phyloP scores from a whole-genome alignment of 306 rosid species.

The Herpetospermum pedunculosum region DNA sequence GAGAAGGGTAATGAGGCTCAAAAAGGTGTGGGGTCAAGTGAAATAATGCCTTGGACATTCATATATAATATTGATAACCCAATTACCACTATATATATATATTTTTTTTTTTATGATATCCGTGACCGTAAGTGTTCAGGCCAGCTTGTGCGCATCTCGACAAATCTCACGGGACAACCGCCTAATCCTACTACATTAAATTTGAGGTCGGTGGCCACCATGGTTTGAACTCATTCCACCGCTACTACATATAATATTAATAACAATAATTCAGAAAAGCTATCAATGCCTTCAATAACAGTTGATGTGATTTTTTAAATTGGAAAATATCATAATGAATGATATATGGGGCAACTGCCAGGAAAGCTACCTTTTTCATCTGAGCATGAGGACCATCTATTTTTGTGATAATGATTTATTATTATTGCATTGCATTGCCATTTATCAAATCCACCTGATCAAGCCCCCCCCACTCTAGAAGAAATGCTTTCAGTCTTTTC shows the following conservation, averaged over 20 bases:
- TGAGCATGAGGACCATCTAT: background rate
- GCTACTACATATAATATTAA: slow-evolving; percentile 15
- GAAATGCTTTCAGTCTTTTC: slow-evolving; percentile 10
- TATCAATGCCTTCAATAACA: slow-evolving; percentile 1
- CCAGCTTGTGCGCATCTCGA: no score
- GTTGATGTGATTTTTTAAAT: background rate
- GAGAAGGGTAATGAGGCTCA: slow-evolving; percentile 2
- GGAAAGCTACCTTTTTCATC: slow-evolving; percentile 5
- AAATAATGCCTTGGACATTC: slow-evolving; percentile 11
- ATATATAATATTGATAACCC: slow-evolving; percentile 7
- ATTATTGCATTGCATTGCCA: background rate
- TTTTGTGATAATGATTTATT: background rate
- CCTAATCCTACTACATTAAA: no score
- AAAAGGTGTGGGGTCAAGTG: slow-evolving; percentile 14
- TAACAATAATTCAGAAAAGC: slow-evolving; percentile 15
- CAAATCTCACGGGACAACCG: no score
- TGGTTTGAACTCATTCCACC: no score
- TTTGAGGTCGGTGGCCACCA: no score
- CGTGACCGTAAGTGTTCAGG: no score
- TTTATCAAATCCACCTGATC: slow-evolving; percentile 2
- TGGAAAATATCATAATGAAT: background rate
- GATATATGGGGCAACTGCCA: background rate
- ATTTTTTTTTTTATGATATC: no score
- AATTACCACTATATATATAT: no score
- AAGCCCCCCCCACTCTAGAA: background rate